Evolutionary conservation across 1,139 yeast genomes (phyloP), one percentile per base, ranked within the genome.

Genomic region (Taphrina deformans): DNA sequence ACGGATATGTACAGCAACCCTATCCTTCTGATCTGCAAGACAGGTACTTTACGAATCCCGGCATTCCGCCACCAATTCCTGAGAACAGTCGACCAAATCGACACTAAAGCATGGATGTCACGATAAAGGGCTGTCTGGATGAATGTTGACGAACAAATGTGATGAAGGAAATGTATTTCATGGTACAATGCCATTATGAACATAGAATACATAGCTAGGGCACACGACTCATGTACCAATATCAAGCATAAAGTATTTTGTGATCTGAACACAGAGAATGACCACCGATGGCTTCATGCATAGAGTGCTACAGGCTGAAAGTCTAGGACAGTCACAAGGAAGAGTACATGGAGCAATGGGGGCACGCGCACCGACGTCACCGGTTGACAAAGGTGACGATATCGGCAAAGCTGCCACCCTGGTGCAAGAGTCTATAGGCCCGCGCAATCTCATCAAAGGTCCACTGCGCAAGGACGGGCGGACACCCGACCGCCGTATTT

Each of bases 371-470:
- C n/a, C n/a, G n/a, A n/a, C n/a, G n/a, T 21, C n/a, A 44, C n/a
- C 48, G 48, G 21, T 44, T 44, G 27, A 48, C 23, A 44, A 61
- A 61, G n/a, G 46, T 44, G 53, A 52, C 60, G 9, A 61, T 44
- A 41, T 52, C 65, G 12, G 65, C 65, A 31, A 61, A 52, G 23
- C 65, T 61, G 23, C 55, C 65, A 10, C 63, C 63, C 3, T 14
- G 9, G 21, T 16, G 21, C 18, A 59, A 23, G 2, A 59, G 26
- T 21, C 55, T 27, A 21, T 48, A 38, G 3, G 63, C 63, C 12
- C 63, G 12, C 9, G 23, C 12, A 23, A 59, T 48, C 40, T 59
- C 63, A 9, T 23, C 50, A 10, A 48, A 40, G n/a, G 56, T 59
- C 63, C 63, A 59, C 24, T 38, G 55, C 14, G 63, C 63, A 3